Base-by-base conservation (phyloP, 2,329 filamentous ascomycete species). In the Fonsecaea multimorphosa region DNA sequence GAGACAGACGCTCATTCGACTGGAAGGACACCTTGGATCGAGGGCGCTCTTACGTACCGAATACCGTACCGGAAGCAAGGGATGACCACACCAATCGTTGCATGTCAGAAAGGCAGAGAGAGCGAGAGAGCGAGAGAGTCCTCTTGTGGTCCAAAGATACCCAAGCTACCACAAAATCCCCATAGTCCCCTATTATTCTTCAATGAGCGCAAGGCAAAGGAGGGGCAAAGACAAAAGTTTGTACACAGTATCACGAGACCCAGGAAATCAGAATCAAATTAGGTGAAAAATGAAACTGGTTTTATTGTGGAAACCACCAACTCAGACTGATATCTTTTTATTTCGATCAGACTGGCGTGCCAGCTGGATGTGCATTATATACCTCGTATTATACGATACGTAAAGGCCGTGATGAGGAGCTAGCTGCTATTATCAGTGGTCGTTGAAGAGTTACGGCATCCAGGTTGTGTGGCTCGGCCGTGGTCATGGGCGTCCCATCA, bases 201-300 rank as follows among this genome's bases (percentile, higher is more conserved):
- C 44, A 27, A 36, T 58, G 24, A 52, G 46, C 56, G 44, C 29
- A 36, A 24, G n/a, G n/a, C n/a, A n/a, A n/a, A n/a, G n/a, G n/a
- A n/a, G 38, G 52, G 49, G 55, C 12, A 59, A 64, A 65, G 62
- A 66, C 52, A 69, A 69, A 69, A 69, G 67, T 67, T 67, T 69
- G 64, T 69, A 67, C 67, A 65, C 64, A 69, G 62, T 63, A 69
- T 65, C 55, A 69, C 59, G 63, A 69, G 61, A 69, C 52, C n/a
- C 24, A 58, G 55, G 49, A 58, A 53, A 53, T 60, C 59, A 61
- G 27, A n/a, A n/a, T n/a, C n/a, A n/a, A n/a, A n/a, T n/a, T 27
- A 40, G 34, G 24, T 49, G n/a, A 44, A 40, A 40, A 40, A 40
- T 56, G 53, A 34, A 34, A 34, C 56, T 49, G 27, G 44, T 49